Conservation (phyloP, 164 flowering plant genomes). For the Vitis labrusca region DNA sequence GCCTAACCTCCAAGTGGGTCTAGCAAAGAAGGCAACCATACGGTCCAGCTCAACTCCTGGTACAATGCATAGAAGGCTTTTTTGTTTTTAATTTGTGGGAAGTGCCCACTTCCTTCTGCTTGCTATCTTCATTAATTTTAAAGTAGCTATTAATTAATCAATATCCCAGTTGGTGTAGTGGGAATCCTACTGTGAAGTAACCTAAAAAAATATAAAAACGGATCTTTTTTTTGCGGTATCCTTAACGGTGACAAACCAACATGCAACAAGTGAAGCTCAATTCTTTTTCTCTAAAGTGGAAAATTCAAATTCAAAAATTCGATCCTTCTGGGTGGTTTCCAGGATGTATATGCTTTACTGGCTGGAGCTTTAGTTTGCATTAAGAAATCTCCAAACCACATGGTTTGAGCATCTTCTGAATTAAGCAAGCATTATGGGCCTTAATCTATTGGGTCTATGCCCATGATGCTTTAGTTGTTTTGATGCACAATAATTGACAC, state of each 20-base stretch:
- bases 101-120: constrained; percentile 10
- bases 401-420: constrained; percentile 10
- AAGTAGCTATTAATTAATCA: constrained; percentile 7
- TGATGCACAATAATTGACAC: no score
- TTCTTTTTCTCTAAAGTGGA: background rate
- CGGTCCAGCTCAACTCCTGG: background rate
- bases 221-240: constrained; percentile 20
- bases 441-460: no score
- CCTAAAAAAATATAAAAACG: background rate
- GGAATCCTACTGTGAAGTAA: constrained; percentile 26
- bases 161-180: constrained; percentile 17
- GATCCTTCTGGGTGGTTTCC: constrained; percentile 12
- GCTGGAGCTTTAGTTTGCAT: background rate
- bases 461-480: no score
- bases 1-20: background rate
- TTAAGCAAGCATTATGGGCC: background rate
- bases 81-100: background rate
- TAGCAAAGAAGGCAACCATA: background rate
- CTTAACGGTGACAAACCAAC: constrained; percentile 33
- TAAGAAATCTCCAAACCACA: constrained; percentile 2
- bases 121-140: constrained; percentile 10
- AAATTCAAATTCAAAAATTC: background rate
- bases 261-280: constrained; percentile 2
- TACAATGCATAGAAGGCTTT: background rate
- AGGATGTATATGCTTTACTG: background rate